Conservation (phyloP, 371 early-diverging fungal genomes). For the Paraphysoderma sedebokerense region DNA sequence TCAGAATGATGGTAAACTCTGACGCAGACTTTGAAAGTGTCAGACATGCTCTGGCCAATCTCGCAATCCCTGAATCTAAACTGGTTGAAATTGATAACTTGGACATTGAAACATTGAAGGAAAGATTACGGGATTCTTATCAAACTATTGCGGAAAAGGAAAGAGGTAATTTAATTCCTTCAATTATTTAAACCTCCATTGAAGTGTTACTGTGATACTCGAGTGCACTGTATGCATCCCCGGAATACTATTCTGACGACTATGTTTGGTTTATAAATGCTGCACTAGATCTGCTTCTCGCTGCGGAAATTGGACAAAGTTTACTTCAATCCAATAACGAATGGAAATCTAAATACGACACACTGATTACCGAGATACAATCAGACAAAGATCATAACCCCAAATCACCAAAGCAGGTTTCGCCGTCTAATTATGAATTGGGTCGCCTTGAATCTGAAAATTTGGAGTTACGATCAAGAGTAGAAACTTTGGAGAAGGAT, state of each 20-base stretch:
- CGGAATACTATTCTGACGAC: too few relatives aligned
- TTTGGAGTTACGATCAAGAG: not conserved
- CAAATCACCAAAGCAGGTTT: not conserved
- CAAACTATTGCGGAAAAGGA: not conserved
- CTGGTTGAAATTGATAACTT: not conserved
- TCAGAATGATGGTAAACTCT: too few relatives aligned
- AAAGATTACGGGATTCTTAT: not conserved
- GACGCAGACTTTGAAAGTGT: not conserved
- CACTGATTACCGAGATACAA: not conserved
- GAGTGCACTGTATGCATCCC: not conserved
- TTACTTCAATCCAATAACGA: constrained; percentile 4
- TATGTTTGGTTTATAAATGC: too few relatives aligned
- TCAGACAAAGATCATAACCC: not conserved
- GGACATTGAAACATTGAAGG: not conserved
- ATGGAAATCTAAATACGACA: not conserved
- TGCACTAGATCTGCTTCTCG: constrained; percentile 4
- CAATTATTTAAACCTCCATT: not conserved
- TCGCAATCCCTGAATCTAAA: not conserved
- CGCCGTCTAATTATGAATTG: not conserved
- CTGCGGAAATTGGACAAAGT: constrained; percentile 6
- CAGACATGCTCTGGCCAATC: not conserved
- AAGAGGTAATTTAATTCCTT: not conserved
- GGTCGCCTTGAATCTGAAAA: not conserved
- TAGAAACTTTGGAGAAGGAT: constrained; percentile 2
- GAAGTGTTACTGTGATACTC: not conserved